Percentiles rank a stretch among this genome's conserved stretches.
These are phyloP conservation scores for Malassezia dermatis DNA, from an alignment of 1,284 basidiomycete genomes.

Conservation along the genomic window DNA sequence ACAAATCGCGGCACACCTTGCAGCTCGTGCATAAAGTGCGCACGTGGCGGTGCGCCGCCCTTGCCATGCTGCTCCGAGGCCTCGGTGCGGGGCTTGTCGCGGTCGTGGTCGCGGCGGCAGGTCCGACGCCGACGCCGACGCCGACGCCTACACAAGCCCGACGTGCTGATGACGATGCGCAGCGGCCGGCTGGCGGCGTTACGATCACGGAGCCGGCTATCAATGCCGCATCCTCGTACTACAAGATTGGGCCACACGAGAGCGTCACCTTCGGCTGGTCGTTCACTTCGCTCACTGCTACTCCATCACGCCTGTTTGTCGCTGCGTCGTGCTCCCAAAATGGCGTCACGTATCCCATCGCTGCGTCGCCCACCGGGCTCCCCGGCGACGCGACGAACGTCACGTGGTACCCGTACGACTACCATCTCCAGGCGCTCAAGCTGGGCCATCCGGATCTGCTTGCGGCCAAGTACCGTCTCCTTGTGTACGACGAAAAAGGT, in stretches of 20 bases:
- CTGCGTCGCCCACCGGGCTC: slow-evolving; percentile 24
- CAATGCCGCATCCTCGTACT: slow-evolving; percentile 40
- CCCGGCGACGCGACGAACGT: slow-evolving; percentile 36
- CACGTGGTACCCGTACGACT: slow-evolving; percentile 42
- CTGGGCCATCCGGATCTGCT: slow-evolving; percentile 33
- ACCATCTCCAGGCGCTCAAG: slow-evolving; percentile 24
- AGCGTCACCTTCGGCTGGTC: slow-evolving; percentile 46
- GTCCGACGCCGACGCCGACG: neutral
- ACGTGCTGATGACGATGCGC: slow-evolving; percentile 2
- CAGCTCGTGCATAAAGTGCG: neutral
- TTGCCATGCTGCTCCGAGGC: neutral
- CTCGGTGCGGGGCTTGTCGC: neutral
- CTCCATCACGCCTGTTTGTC: slow-evolving; percentile 30
- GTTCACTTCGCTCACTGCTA: slow-evolving; percentile 38
- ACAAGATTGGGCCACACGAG: slow-evolving; percentile 43
- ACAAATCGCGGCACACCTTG: neutral
- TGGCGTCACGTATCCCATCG: slow-evolving; percentile 38
- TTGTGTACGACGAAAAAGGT: slow-evolving; percentile 42
- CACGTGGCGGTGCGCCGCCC: neutral
- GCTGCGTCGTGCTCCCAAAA: slow-evolving; percentile 41
- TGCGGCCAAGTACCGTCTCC: slow-evolving; percentile 38
- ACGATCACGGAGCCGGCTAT: slow-evolving; percentile 41
- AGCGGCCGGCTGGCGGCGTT: slow-evolving; percentile 29
- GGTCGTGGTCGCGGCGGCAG: neutral
- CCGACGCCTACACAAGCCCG: neutral